Evolutionary conservation across 331 rosid species (phyloP).

Genomic region (Acacia pycnantha): DNA sequence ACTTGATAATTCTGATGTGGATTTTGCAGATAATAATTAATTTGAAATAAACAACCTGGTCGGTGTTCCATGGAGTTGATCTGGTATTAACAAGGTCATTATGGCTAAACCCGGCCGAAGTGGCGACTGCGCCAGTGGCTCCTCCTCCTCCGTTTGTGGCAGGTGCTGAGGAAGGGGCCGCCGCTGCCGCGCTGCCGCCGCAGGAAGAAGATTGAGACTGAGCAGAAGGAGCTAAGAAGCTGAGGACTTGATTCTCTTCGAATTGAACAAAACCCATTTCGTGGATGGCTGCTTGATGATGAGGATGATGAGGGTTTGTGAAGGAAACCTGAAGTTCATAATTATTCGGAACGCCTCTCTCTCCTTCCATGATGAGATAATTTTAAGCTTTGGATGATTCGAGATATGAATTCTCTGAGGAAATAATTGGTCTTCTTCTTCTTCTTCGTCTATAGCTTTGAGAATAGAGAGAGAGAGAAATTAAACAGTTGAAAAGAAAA

Average conservation of each 20-base stretch:
- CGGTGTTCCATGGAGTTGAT: slow-evolving; percentile 55
- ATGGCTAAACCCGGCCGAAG: slow-evolving; percentile 46
- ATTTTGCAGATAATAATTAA: background rate
- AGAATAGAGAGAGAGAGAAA: slow-evolving; percentile 9
- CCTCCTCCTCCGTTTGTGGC: background rate
- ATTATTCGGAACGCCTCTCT: slow-evolving; percentile 50
- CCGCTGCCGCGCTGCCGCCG: background rate
- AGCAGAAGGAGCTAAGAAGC: slow-evolving; percentile 63
- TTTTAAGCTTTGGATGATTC: background rate
- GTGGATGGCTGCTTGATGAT: slow-evolving; percentile 37
- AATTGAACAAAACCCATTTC: slow-evolving; percentile 76
- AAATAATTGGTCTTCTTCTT: slow-evolving; percentile 4
- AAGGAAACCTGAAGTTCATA: slow-evolving; percentile 68
- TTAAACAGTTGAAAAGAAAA: slow-evolving; percentile 1
- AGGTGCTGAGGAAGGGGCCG: background rate
- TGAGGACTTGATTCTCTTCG: slow-evolving; percentile 69
- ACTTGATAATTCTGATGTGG: background rate
- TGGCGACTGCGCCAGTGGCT: slow-evolving; percentile 1
- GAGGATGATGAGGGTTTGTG: slow-evolving; percentile 44
- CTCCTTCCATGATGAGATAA: slow-evolving; percentile 46
- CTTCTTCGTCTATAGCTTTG: slow-evolving; percentile 8
- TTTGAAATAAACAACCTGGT: slow-evolving; percentile 45
- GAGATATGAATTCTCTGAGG: background rate
- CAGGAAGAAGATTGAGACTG: slow-evolving; percentile 36
- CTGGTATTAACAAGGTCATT: slow-evolving; percentile 53